Conservation (phyloP, 257 asterid species). For the Solanum etuberosum region DNA sequence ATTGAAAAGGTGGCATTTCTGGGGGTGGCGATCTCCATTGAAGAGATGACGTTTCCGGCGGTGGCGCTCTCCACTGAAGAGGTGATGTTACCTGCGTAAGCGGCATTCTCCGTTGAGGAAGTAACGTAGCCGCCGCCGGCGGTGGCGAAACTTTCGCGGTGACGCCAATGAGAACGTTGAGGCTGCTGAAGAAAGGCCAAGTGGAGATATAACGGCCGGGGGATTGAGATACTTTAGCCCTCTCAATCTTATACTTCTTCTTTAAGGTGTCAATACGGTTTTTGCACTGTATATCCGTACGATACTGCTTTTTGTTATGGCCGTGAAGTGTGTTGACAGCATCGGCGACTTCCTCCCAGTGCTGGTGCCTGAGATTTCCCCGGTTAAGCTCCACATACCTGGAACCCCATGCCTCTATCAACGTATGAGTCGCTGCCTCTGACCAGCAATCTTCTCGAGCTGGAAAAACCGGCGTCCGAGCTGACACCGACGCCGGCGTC, state of each 20-base stretch:
- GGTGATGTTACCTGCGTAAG: neutral
- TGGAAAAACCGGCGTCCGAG: constrained; percentile 37
- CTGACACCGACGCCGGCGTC: constrained; percentile 12
- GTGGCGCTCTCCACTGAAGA: neutral
- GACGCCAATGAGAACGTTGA: constrained; percentile 62
- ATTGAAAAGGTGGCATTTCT: neutral
- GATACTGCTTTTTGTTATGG: constrained; percentile 46
- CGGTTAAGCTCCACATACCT: constrained; percentile 63
- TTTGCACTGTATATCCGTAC: constrained; percentile 87
- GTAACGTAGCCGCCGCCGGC: constrained; percentile 11
- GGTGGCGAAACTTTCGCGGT: constrained; percentile 15
- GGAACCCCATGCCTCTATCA: constrained; percentile 79
- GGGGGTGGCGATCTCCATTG: constrained; percentile 2
- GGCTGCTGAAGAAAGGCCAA: constrained; percentile 69
- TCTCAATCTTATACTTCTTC: constrained; percentile 83
- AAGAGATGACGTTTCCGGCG: neutral
- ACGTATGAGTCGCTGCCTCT: constrained; percentile 71
- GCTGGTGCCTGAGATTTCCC: constrained; percentile 82
- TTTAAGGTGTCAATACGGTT: constrained; percentile 91
- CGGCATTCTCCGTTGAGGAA: constrained; percentile 12
- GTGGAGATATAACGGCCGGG: constrained; percentile 42
- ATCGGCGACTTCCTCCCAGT: constrained; percentile 90
- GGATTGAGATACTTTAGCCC: constrained; percentile 42
- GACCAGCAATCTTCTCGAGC: constrained; percentile 91
- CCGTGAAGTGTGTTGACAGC: constrained; percentile 80